Evolutionary conservation across 176 grass and related monocot species (phyloP), one percentile per base, ranked within the genome.

Genomic region (Avena insularis): DNA sequence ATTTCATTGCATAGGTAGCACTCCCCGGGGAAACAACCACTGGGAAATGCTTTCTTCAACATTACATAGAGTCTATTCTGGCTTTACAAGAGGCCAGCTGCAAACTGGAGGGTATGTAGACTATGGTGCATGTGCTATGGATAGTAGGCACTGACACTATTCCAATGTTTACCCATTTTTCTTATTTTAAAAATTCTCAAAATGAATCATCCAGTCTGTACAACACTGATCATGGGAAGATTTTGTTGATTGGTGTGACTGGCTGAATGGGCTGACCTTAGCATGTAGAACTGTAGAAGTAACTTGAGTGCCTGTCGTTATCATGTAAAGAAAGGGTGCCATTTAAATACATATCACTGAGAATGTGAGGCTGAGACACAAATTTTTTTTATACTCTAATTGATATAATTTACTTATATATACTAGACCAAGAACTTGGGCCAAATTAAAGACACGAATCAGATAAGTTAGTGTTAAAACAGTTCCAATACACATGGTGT

Each of bases 11-110:
- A n/a, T 84, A 98, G 96, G 88, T 98, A 90, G 92, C 96, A 84
- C 92, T 98, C 35, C 96, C 96, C 48, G 66, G 83, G 67, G 96
- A 98, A 86, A 96, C 93, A 15, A 92, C 92, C 66, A 94, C 93
- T 38, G 96, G 92, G 46, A 92, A 87, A 90, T 98, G 92, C 79
- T 98, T 95, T 79, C 89, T 98, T 78, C 93, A 96, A 74, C 96
- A 98, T 54, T 98, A 98, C 57, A 92, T 96, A 72, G 93, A 98
- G 31, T 94, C 93, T 63, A 98, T 98, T 91, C 80, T 98, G 61
- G 85, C 92, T 75, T 88, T 98, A 79, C 94, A 98, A 83, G 97
- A 93, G 51, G 84, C 94, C 31, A 96, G 90, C 83, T 91, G 90
- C 90, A 90, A 90, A 91, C 50, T 85, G 83, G 81, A 91, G 54